These are phyloP conservation scores for Amphibolis antarctica DNA, from an alignment of 106 monocot species.

Conservation along the genomic window DNA sequence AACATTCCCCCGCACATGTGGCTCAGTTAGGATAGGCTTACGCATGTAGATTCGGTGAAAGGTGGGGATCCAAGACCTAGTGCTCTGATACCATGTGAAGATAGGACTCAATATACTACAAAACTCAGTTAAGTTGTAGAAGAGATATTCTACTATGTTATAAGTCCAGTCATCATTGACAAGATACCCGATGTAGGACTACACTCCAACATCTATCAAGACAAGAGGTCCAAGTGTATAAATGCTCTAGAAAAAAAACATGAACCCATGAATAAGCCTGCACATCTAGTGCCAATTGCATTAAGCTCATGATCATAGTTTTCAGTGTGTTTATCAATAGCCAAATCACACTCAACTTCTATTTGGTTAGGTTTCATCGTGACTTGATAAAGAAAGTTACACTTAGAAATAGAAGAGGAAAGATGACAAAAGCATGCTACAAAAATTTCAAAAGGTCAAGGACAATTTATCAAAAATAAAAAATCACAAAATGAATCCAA, in stretches of 20 bases:
- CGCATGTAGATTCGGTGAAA: too few relatives aligned
- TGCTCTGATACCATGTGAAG: too few relatives aligned
- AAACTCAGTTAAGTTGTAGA: too few relatives aligned
- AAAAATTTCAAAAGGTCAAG: neutral
- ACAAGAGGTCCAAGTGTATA: too few relatives aligned
- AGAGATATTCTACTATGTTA: too few relatives aligned
- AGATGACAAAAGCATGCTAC: neutral
- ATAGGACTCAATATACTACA: too few relatives aligned
- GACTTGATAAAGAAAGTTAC: slow-evolving; percentile 6
- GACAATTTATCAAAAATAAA: neutral
- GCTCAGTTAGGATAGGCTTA: too few relatives aligned
- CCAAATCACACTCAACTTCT: slow-evolving; percentile 16
- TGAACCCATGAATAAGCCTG: slow-evolving; percentile 1
- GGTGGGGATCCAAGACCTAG: too few relatives aligned
- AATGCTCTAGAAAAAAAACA: neutral
- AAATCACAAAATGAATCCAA: neutral
- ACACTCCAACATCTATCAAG: too few relatives aligned
- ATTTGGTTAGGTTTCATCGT: slow-evolving; percentile 12
- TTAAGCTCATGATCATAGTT: slow-evolving; percentile 14
- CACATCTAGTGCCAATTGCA: neutral
- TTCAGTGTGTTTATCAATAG: slow-evolving; percentile 10
- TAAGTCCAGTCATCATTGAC: too few relatives aligned
- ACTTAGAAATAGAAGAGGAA: neutral
- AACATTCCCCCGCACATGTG: too few relatives aligned
- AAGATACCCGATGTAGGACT: too few relatives aligned